Evolutionary conservation across 208 protist genomes (phyloP).

Genomic region (Acanthamoeba lenticulata): DNA sequence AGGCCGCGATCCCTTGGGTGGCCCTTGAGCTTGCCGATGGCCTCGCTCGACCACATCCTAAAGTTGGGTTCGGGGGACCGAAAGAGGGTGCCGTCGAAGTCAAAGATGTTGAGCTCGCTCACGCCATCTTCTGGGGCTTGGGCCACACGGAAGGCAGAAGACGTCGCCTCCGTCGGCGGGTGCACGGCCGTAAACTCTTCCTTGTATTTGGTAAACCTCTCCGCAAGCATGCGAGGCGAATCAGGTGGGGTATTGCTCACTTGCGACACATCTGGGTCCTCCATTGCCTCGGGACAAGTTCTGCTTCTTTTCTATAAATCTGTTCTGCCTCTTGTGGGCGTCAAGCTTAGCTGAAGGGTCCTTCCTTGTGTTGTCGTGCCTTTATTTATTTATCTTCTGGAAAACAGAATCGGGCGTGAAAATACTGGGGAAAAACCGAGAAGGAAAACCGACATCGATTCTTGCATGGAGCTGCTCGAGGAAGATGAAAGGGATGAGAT

Average conservation of each 20-base stretch:
- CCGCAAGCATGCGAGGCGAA: not conserved
- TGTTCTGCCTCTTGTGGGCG: not conserved
- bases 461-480: conserved; percentile 40
- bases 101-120: conserved; percentile 44
- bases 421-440: too few species aligned
- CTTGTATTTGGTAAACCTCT: not conserved
- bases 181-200: not conserved
- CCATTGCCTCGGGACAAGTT: not conserved
- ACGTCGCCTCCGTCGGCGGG: not conserved
- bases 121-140: not conserved
- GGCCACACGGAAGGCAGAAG: not conserved
- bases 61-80: conserved; percentile 37
- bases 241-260: not conserved
- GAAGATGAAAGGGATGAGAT: conserved; percentile 30
- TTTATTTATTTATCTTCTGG: not conserved
- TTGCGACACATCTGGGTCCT: not conserved
- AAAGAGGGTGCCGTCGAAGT: conserved; percentile 58
- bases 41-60: not conserved
- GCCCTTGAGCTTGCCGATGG: conserved; percentile 21
- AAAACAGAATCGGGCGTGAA: not conserved
- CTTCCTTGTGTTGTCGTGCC: too few species aligned
- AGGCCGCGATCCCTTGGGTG: conserved; percentile 47
- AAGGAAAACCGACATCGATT: too few species aligned
- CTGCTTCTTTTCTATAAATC: not conserved
- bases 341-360: too few species aligned